A percentile compares a stretch with the other conserved stretches of the same genome.
These are phyloP conservation scores for Berberis vulgaris DNA, from an alignment of 164 flowering plant species.

Conservation along the genomic window DNA sequence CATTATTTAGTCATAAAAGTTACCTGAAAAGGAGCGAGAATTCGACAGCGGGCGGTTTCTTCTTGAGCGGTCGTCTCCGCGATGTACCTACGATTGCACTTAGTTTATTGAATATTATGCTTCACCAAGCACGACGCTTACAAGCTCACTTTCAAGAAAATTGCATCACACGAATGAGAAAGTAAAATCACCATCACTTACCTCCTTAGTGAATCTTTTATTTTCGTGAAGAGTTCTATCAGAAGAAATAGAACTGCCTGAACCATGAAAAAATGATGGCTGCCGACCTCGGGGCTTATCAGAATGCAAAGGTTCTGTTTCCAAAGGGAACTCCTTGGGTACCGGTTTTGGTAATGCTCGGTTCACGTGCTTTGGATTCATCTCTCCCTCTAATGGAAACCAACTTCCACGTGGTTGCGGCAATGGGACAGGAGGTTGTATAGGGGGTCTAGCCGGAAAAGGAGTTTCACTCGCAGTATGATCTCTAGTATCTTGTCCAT, in stretches of 20 bases:
- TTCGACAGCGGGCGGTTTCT: conserved; percentile 28
- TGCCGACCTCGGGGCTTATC: conserved; percentile 48
- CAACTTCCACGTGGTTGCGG: conserved; percentile 62
- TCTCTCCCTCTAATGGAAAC: conserved; percentile 67
- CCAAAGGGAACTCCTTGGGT: conserved; percentile 51
- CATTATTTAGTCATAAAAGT: conserved; percentile 1
- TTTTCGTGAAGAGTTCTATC: conserved; percentile 33
- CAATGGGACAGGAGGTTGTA: conserved; percentile 46
- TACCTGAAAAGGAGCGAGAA: conserved; percentile 55
- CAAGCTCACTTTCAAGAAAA: not conserved
- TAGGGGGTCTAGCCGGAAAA: conserved; percentile 59
- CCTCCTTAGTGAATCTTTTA: conserved; percentile 68
- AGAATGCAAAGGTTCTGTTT: conserved; percentile 41
- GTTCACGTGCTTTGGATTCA: conserved; percentile 44
- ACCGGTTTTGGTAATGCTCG: conserved; percentile 19
- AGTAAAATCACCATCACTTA: conserved; percentile 16
- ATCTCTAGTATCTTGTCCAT: conserved; percentile 89
- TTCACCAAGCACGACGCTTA: not conserved
- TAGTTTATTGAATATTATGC: not conserved
- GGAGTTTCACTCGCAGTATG: conserved; percentile 45
- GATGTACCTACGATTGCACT: conserved; percentile 38
- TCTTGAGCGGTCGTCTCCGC: conserved; percentile 52
- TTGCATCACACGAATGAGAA: not conserved
- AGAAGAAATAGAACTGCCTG: conserved; percentile 29
- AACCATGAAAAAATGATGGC: conserved; percentile 47